A percentile compares a stretch with the other conserved stretches of the same genome.
phyloP scores from a whole-genome alignment of 345 rosid species.

The Eucalyptus tenuipes region DNA sequence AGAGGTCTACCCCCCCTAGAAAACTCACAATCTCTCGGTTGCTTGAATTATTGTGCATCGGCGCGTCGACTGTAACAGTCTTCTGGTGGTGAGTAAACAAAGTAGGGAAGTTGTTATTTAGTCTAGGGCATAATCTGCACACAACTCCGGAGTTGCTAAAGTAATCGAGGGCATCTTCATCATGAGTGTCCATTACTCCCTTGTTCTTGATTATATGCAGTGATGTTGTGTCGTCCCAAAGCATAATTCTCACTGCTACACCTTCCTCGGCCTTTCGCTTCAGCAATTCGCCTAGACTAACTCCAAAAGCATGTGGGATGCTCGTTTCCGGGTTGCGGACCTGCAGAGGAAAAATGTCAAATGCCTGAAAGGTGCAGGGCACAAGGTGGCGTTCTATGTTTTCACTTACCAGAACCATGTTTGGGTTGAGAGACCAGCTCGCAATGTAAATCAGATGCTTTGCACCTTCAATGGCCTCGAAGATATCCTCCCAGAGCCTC shows the following conservation, averaged over 20 bases:
- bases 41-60: conserved; percentile 3
- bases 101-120: conserved; percentile 62
- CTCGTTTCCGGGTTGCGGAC: conserved; percentile 54
- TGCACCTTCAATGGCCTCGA: conserved; percentile 66
- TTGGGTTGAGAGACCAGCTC: conserved; percentile 87
- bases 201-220: conserved; percentile 64
- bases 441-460: conserved; percentile 71
- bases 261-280: conserved; percentile 75
- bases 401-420: conserved; percentile 46
- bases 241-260: conserved; percentile 73
- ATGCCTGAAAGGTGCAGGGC: background rate
- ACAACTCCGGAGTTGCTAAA: conserved; percentile 54
- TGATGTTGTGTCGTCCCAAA: conserved; percentile 85
- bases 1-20: conserved; percentile 76
- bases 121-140: conserved; percentile 61
- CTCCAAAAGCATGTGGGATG: conserved; percentile 54
- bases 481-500: conserved; percentile 78
- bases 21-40: conserved; percentile 72
- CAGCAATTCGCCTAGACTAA: conserved; percentile 59
- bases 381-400: background rate
- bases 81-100: conserved; percentile 85
- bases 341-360: conserved; percentile 6
- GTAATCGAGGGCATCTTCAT: conserved; percentile 49
- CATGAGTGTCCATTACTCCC: conserved; percentile 73
- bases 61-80: conserved; percentile 50